phyloP scores from a whole-genome alignment of 495 filamentous ascomycete genomes.

The Lasiosphaeria miniovina region DNA sequence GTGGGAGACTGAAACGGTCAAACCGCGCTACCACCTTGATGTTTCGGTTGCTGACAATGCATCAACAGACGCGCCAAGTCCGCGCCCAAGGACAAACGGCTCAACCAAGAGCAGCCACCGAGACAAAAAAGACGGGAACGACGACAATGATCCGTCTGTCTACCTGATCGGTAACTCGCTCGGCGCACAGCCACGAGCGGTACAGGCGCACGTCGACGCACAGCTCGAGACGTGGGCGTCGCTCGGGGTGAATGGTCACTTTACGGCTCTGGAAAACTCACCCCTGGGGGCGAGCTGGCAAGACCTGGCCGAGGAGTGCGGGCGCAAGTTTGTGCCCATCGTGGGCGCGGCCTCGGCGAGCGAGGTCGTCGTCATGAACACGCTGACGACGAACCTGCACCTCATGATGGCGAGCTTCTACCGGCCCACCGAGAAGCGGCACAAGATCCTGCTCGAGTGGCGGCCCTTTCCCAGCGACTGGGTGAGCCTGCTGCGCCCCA shows the following conservation, averaged over 20 bases:
- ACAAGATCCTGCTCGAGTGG: conserved; percentile 86
- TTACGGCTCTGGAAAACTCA: conserved; percentile 67
- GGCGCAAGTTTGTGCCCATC: conserved; percentile 68
- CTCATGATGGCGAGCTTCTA: conserved; percentile 89
- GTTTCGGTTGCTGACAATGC: too few species aligned
- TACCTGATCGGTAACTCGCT: conserved; percentile 95
- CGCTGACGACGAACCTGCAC: conserved; percentile 85
- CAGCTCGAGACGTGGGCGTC: conserved; percentile 83
- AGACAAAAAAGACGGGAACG: conserved; percentile 14
- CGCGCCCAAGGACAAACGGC: too few species aligned
- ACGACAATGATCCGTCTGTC: conserved; percentile 51
- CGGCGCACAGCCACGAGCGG: conserved; percentile 75
- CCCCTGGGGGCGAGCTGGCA: conserved; percentile 67
- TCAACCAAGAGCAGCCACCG: neutral
- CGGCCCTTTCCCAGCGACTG: conserved; percentile 93
- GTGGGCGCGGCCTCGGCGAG: conserved; percentile 65
- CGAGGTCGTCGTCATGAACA: conserved; percentile 90
- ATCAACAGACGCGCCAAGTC: neutral
- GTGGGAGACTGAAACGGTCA: neutral
- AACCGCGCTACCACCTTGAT: neutral
- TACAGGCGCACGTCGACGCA: conserved; percentile 60
- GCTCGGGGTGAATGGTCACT: conserved; percentile 87
- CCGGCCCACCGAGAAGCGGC: conserved; percentile 61
- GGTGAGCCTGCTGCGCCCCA: conserved; percentile 31
- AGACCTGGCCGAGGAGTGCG: conserved; percentile 69